Evolutionary conservation across 1,284 basidiomycete genomes (phyloP), one percentile per base, ranked within the genome.

Genomic region (Trichosporon sp.): DNA sequence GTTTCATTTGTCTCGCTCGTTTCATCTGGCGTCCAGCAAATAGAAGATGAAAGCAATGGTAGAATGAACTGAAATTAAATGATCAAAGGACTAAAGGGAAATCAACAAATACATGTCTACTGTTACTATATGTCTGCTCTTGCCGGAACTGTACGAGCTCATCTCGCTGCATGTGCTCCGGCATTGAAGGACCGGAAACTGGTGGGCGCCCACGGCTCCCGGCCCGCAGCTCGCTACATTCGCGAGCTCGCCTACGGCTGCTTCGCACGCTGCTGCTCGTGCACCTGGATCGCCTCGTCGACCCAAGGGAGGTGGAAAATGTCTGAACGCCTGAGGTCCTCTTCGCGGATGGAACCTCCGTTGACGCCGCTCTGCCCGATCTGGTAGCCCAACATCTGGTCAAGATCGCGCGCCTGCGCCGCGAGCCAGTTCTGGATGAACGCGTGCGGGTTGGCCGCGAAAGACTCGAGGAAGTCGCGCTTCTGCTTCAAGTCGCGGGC

Each of bases 401-500:
- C 94, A 54, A 99, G 84, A 82, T 97, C 94, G 19, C 93, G 88
- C 38, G 94, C 92, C 82, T 98, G 96, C 2, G 92, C 94, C 70
- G 91, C 91, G 43, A 98, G 85, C 92, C 93, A 98, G 2, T 89
- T 91, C 76, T 94, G 90, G 70, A 97, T 91, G 80, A 98, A 97
- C 40, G 86, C 87, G 70, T 81, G 78, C 19, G 78, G 80, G 38
- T 78, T 75, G 0, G 79, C 73, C 10, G 94, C 90, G 79, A 98
- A 98, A 0, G 90, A 89, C 68, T 90, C 87, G 59, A 98, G 85
- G 84, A 98, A 98, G 26, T 93, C 91, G 14, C 90, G 88, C 81
- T 96, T 96, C 74, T 92, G 87, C 76, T 93, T 90, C 0, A 93
- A 88, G 78, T 93, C 94, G 74, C 93, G 91, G 61, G 95, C 87